These are phyloP conservation scores for Vachellia collinsii DNA, from an alignment of 306 rosid genomes.

Conservation along the genomic window DNA sequence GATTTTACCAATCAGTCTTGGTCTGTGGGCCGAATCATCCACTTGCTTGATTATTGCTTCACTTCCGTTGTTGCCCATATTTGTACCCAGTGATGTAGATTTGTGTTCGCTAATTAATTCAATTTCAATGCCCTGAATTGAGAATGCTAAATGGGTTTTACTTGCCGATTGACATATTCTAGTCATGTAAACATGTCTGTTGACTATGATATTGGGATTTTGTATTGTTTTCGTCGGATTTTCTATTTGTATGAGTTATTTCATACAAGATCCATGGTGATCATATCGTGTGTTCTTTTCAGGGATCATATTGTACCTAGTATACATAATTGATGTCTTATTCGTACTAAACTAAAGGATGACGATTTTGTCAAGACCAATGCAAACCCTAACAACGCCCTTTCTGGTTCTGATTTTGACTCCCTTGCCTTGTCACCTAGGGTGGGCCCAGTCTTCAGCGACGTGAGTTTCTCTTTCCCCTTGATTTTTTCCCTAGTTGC, in stretches of 20 bases:
- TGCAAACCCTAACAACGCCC: no score
- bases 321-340: no score
- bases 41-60: not conserved
- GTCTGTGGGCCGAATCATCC: not conserved
- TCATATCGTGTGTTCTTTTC: not conserved
- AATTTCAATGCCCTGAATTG: not conserved
- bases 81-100: not conserved
- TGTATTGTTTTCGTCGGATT: not conserved
- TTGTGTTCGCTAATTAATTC: slow-evolving; percentile 1
- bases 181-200: not conserved
- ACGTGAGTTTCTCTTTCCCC: no score
- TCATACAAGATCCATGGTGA: not conserved
- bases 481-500: no score
- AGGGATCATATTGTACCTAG: not conserved
- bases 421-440: no score
- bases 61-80: no score
- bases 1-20: not conserved
- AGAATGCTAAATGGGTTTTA: not conserved
- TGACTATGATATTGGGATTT: not conserved
- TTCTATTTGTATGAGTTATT: no score
- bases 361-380: no score
- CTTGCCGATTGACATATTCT: not conserved
- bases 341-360: no score
- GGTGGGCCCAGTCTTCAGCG: no score
- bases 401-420: no score